Base-by-base conservation (phyloP, 768 basidiomycete genomes). In the Mycena olivaceomarginata region DNA sequence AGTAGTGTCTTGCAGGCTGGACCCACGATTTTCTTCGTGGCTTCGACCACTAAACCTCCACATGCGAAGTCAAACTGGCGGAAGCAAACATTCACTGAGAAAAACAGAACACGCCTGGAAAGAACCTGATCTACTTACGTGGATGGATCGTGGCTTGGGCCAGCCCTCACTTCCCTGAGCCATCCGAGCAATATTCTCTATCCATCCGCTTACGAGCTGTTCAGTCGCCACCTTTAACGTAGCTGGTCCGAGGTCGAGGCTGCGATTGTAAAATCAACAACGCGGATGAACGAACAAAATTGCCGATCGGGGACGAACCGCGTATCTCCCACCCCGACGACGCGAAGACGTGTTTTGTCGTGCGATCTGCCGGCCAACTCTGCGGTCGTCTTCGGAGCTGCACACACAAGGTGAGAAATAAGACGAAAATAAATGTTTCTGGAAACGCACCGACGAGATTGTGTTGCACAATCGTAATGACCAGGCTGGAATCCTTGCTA, bases 1-100 rank as follows among this genome's bases (percentile, higher is more conserved):
- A 70, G 8, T 6, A 79, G 74, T 11, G 18, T 64, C 41, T 75
- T 79, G 70, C 77, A 79, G 11, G 63, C 74, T 6, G 77, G 60
- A 4, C 77, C 77, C 15, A 79, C 15, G 18, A 69, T 67, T 48
- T 39, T 4, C 43, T 75, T 75, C n/a, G 74, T 72, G 37, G 59
- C 18, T 53, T 69, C 70, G 5, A 79, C 16, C 8, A 75, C 46
- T 0, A 46, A 15, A 2, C 74, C 77, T 2, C 77, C 77, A 11
- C 15, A 22, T 53, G 16, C n/a, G 12, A 72, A 75, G 39, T 79
- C 74, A 8, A 79, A 22, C 74, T 79, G 6, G 40, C 2, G 72
- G 16, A 70, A 75, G 70, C 5, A 43, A 13, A 41, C 20, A n/a
- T 20, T 9, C 15, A 40, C 3, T 5, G 9, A 53, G 56, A 10